Conservation (phyloP, 441 rosid genomes). For the Aleurites moluccanus region DNA sequence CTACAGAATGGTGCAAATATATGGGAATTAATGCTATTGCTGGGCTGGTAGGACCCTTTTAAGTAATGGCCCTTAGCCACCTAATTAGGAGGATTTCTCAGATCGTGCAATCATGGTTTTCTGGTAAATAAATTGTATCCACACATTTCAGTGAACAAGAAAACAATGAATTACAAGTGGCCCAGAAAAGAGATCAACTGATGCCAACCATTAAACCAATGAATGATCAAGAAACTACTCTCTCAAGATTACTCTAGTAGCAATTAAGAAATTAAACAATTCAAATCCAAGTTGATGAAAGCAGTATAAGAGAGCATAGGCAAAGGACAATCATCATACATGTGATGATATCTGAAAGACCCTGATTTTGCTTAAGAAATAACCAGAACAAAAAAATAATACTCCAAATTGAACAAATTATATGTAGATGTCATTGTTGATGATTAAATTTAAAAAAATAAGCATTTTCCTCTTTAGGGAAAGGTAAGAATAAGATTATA, state of each 20-base stretch:
- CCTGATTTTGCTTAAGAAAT: constrained; percentile 4
- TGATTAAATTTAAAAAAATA: constrained; percentile 1
- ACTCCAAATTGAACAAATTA: neutral
- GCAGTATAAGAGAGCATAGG: constrained; percentile 8
- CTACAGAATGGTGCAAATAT: neutral
- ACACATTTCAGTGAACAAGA: constrained; percentile 22
- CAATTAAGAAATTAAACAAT: neutral
- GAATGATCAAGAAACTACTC: constrained; percentile 6
- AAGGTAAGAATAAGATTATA: constrained; percentile 12
- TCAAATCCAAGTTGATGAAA: constrained; percentile 21
- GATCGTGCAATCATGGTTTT: constrained; percentile 13
- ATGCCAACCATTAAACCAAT: constrained; percentile 23
- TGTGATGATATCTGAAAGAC: constrained; percentile 8
- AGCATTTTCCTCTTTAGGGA: neutral
- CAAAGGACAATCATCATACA: constrained; percentile 9
- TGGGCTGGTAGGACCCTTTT: constrained; percentile 21
- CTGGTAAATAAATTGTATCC: constrained; percentile 25
- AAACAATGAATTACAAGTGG: constrained; percentile 29
- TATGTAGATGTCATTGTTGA: neutral
- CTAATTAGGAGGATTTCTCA: too few relatives aligned
- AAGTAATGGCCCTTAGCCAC: constrained; percentile 29
- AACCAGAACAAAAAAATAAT: neutral
- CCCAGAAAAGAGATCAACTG: constrained; percentile 34
- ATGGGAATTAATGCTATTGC: neutral
- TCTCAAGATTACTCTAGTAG: constrained; percentile 17